Evolutionary conservation across 2,329 filamentous ascomycete genomes (phyloP).

Genomic region (Aspergillaceae sp.): DNA sequence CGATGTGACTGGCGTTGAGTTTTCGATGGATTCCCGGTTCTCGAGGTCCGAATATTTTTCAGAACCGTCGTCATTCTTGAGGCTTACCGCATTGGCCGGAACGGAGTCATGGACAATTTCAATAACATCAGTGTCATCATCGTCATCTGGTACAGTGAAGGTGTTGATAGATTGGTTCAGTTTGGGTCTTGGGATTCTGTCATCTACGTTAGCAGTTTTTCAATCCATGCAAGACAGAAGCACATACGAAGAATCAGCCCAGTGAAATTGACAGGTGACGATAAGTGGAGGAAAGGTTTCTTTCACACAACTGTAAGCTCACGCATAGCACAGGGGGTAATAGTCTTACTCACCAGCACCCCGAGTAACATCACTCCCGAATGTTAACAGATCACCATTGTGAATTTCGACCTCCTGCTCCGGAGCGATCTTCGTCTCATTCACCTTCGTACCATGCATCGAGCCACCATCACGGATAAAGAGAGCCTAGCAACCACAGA

Average conservation of each 20-base stretch:
- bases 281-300: conserved; percentile 26
- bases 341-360: conserved; percentile 29
- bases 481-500: conserved; percentile 24
- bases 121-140: conserved; percentile 28
- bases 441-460: conserved; percentile 55
- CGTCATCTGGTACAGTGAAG: conserved; percentile 35
- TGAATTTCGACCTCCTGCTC: conserved; percentile 32
- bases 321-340: background rate
- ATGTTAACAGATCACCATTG: conserved; percentile 30
- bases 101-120: background rate
- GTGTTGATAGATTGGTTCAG: conserved; percentile 23
- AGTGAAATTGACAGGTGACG: conserved; percentile 22
- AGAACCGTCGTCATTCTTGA: background rate
- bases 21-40: conserved; percentile 12
- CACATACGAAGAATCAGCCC: conserved; percentile 17
- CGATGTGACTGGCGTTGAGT: conserved; percentile 17
- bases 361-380: conserved; percentile 44
- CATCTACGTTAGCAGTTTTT: conserved; percentile 6
- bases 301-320: conserved; percentile 2
- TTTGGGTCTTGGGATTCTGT: conserved; percentile 4
- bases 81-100: background rate
- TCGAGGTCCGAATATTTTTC: conserved; percentile 7
- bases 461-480: conserved; percentile 49
- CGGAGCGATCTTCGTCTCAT: conserved; percentile 36
- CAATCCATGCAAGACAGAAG: background rate